A percentile compares a stretch with the other conserved stretches of the same genome.
These are phyloP conservation scores for Psilocybe cubensis DNA, from an alignment of 768 basidiomycete genomes.

Conservation along the genomic window DNA sequence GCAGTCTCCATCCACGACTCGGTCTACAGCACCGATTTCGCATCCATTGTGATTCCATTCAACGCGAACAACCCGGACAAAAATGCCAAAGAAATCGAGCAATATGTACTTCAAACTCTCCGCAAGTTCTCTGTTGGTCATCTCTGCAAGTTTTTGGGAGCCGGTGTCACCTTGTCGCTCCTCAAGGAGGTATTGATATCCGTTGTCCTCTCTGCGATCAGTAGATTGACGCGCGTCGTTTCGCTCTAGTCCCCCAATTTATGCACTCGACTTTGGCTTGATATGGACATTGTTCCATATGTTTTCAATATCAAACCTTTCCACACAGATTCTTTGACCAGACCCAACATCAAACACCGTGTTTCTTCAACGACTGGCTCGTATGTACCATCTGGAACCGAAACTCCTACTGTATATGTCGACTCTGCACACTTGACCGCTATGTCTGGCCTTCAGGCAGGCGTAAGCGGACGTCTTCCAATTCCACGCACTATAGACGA, in stretches of 20 bases:
- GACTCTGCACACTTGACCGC: slow-evolving; percentile 56
- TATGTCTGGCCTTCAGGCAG: slow-evolving; percentile 44
- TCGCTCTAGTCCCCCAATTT: slow-evolving; percentile 66
- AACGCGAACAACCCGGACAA: slow-evolving; percentile 51
- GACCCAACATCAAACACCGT: slow-evolving; percentile 81
- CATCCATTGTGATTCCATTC: slow-evolving; percentile 60
- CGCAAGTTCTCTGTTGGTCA: slow-evolving; percentile 77
- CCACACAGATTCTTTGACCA: slow-evolving; percentile 79
- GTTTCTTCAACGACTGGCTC: slow-evolving; percentile 82
- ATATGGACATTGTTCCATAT: slow-evolving; percentile 81
- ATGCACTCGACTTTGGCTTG: slow-evolving; percentile 85
- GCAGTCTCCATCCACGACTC: slow-evolving; percentile 84
- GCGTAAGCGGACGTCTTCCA: slow-evolving; percentile 61
- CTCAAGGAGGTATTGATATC: slow-evolving; percentile 60
- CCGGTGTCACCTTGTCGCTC: slow-evolving; percentile 73
- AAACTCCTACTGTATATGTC: slow-evolving; percentile 74
- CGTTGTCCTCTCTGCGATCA: slow-evolving; percentile 14
- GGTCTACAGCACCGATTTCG: slow-evolving; percentile 82
- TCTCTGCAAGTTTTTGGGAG: slow-evolving; percentile 85
- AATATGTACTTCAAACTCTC: slow-evolving; percentile 63
- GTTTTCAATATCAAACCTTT: slow-evolving; percentile 86
- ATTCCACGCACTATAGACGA: slow-evolving; percentile 81
- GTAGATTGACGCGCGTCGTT: slow-evolving; percentile 22
- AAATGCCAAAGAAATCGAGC: slow-evolving; percentile 64
- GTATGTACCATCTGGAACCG: slow-evolving; percentile 74